Percentiles rank a stretch among this genome's conserved stretches.
Evolutionary conservation across 2,329 filamentous ascomycete genomes (phyloP).

Genomic region (Venturia carpophila): DNA sequence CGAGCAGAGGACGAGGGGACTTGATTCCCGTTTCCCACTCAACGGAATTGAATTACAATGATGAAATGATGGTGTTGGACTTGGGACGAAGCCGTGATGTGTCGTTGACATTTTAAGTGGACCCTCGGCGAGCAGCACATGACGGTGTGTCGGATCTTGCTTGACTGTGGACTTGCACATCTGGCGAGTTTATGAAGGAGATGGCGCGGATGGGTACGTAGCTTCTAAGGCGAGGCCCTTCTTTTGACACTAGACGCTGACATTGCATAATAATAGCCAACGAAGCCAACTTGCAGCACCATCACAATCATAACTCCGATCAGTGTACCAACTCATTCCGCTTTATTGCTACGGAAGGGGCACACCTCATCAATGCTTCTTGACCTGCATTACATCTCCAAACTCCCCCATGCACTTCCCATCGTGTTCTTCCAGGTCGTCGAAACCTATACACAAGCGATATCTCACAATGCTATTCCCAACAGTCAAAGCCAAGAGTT

Average conservation of each 20-base stretch:
- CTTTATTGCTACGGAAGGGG: neutral
- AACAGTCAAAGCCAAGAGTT: neutral
- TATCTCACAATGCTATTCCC: neutral
- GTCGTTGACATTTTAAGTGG: constrained; percentile 1
- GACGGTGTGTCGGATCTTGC: neutral
- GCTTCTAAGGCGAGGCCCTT: no score
- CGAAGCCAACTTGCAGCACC: no score
- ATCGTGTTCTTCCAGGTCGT: neutral
- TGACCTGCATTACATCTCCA: neutral
- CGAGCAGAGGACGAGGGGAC: neutral
- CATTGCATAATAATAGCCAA: no score
- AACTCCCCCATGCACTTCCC: neutral
- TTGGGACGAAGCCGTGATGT: neutral
- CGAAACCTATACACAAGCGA: no score
- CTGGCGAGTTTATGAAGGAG: no score
- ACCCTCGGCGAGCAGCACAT: neutral
- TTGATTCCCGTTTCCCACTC: neutral
- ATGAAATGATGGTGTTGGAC: neutral
- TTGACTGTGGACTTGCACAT: neutral
- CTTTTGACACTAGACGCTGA: no score
- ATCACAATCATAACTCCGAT: no score
- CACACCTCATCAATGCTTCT: neutral
- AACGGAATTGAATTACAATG: neutral
- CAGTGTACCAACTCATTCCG: neutral
- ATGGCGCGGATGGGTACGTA: no score